A percentile compares a stretch with the other conserved stretches of the same genome.
Evolutionary conservation across 2,329 filamentous ascomycete genomes (phyloP).

Genomic region (Geosmithia flava): DNA sequence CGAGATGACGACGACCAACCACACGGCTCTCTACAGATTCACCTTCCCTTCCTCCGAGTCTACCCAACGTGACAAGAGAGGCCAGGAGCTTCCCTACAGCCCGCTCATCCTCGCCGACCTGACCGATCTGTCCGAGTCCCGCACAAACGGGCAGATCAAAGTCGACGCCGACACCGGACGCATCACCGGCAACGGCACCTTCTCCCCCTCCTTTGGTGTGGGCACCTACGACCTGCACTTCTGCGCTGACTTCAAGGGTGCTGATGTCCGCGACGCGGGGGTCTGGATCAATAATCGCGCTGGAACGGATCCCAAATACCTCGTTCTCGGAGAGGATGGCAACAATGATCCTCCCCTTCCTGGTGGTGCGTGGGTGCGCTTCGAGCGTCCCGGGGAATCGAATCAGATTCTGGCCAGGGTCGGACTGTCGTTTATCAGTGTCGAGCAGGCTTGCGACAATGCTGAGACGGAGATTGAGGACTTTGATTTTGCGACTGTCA

Average conservation of each 20-base stretch:
- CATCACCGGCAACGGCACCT: conserved; percentile 46
- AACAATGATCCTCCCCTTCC: conserved; percentile 10
- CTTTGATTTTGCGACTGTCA: conserved; percentile 49
- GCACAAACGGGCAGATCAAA: conserved; percentile 9
- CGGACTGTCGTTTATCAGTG: conserved; percentile 59
- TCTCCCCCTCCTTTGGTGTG: conserved; percentile 47
- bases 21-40: conserved; percentile 49
- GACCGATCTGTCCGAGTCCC: conserved; percentile 33
- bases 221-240: conserved; percentile 45
- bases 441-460: conserved; percentile 54
- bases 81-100: conserved; percentile 6
- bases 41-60: conserved; percentile 30
- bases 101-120: conserved; percentile 48
- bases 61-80: conserved; percentile 6
- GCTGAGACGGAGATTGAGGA: conserved; percentile 57
- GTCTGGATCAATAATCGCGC: conserved; percentile 43
- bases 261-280: conserved; percentile 39
- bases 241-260: conserved; percentile 46
- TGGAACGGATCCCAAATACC: conserved; percentile 26
- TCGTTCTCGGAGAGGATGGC: conserved; percentile 18
- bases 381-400: conserved; percentile 22
- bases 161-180: conserved; percentile 32
- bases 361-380: conserved; percentile 51
- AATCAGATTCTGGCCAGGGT: conserved; percentile 51
- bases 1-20: conserved; percentile 50